Evolutionary conservation across 1,284 basidiomycete species (phyloP).

Genomic region (Ceratobasidium sp.): DNA sequence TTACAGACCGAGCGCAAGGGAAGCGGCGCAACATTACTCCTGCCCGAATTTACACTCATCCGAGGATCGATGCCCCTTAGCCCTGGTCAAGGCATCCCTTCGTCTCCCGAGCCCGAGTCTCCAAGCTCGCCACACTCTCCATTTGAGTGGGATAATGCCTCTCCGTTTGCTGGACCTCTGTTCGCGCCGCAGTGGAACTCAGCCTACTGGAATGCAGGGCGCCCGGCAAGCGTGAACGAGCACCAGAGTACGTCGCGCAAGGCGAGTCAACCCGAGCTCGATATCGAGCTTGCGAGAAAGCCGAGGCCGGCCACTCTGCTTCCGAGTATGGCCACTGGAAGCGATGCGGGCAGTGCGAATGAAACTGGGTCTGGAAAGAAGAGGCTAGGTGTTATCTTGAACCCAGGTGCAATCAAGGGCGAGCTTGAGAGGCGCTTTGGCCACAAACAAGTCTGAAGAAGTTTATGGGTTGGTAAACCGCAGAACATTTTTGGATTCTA

Average conservation of each 20-base stretch:
- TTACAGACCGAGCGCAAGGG: not conserved
- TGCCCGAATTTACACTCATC: slow-evolving; percentile 27
- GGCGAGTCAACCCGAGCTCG: slow-evolving; percentile 14
- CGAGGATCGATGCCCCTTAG: slow-evolving; percentile 17
- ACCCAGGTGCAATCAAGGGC: not conserved
- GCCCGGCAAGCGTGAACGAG: slow-evolving; percentile 18
- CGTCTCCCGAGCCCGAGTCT: not conserved
- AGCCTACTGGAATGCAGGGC: not conserved
- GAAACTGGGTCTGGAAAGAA: not conserved
- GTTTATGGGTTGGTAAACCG: not conserved
- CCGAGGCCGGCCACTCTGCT: slow-evolving; percentile 16
- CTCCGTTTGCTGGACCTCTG: not conserved
- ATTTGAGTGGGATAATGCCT: slow-evolving; percentile 19
- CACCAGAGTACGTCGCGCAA: slow-evolving; percentile 10
- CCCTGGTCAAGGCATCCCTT: slow-evolving; percentile 19
- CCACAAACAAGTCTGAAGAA: not conserved
- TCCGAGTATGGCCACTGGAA: not conserved
- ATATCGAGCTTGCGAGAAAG: slow-evolving; percentile 32
- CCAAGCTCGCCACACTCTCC: slow-evolving; percentile 1
- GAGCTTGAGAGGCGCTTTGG: slow-evolving; percentile 18
- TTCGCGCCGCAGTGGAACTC: not conserved
- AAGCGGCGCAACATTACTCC: slow-evolving; percentile 10
- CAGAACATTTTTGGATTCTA: not conserved
- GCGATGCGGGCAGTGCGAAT: not conserved
- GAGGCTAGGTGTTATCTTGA: slow-evolving; percentile 20